These are phyloP conservation scores for Suillus spraguei DNA, from an alignment of 768 basidiomycete genomes.

Conservation along the genomic window DNA sequence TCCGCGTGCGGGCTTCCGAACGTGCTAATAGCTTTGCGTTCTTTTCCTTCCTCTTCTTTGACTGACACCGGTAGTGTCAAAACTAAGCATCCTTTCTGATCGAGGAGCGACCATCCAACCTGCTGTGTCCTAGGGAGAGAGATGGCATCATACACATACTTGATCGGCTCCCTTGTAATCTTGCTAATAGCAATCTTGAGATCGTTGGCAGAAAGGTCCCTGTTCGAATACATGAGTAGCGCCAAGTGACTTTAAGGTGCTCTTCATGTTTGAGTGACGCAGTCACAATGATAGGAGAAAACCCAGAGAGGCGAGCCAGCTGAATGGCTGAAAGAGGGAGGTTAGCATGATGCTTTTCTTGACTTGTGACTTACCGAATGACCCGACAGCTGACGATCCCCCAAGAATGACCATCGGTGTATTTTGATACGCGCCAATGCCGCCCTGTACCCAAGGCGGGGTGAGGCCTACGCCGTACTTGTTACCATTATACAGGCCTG, in stretches of 20 bases:
- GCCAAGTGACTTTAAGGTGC: slow-evolving; percentile 37
- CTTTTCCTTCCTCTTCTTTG: slow-evolving; percentile 24
- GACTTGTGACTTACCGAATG: slow-evolving; percentile 38
- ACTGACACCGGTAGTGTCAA: slow-evolving; percentile 27
- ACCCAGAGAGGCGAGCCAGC: slow-evolving; percentile 41
- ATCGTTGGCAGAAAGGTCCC: slow-evolving; percentile 20
- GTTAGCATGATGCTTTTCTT: background rate
- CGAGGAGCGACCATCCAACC: slow-evolving; percentile 33
- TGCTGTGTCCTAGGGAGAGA: slow-evolving; percentile 37
- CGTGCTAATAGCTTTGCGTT: slow-evolving; percentile 24
- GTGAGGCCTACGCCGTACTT: slow-evolving; percentile 41
- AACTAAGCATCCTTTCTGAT: slow-evolving; percentile 35
- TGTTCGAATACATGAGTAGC: slow-evolving; percentile 44
- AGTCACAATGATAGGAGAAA: slow-evolving; percentile 44
- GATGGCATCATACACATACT: slow-evolving; percentile 35
- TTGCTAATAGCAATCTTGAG: slow-evolving; percentile 25
- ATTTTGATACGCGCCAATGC: slow-evolving; percentile 39
- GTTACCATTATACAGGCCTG: slow-evolving; percentile 44
- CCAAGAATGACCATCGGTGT: slow-evolving; percentile 50
- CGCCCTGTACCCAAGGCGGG: slow-evolving; percentile 36
- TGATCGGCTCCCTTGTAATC: slow-evolving; percentile 24
- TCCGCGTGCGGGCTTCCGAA: slow-evolving; percentile 26
- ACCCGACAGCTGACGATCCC: slow-evolving; percentile 51
- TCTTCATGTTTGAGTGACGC: slow-evolving; percentile 34
- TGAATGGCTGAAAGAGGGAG: slow-evolving; percentile 34